These are phyloP conservation scores for Sclerotinia borealis DNA, from an alignment of 2,329 filamentous ascomycete genomes.

Conservation along the genomic window DNA sequence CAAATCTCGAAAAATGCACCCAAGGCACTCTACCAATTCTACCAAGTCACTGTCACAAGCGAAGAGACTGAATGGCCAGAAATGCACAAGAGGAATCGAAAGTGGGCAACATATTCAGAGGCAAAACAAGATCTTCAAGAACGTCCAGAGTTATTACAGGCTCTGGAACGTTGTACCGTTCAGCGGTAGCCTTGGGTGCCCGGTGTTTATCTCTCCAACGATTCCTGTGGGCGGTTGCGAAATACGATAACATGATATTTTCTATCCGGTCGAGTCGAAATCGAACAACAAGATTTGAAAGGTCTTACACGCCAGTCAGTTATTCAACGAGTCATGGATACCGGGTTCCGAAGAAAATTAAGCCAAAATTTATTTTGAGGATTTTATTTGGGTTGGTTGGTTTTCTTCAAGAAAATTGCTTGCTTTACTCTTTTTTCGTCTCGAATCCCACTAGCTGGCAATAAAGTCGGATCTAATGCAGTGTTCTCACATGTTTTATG, in stretches of 20 bases:
- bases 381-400: slow-evolving; percentile 18
- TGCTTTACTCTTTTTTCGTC: slow-evolving; percentile 26
- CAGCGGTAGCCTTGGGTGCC: slow-evolving; percentile 35
- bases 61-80: slow-evolving; percentile 91
- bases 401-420: slow-evolving; percentile 22
- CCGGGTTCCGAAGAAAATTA: slow-evolving; percentile 13
- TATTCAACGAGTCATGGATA: slow-evolving; percentile 13
- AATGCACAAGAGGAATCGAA: slow-evolving; percentile 79
- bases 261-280: not conserved
- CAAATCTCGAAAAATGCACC: slow-evolving; percentile 57
- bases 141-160: slow-evolving; percentile 83
- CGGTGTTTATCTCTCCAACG: slow-evolving; percentile 25
- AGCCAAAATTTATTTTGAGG: slow-evolving; percentile 7
- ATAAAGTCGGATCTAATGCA: slow-evolving; percentile 30
- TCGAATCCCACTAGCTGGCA: slow-evolving; percentile 33
- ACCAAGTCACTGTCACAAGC: slow-evolving; percentile 78
- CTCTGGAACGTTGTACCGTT: slow-evolving; percentile 62
- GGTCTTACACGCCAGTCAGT: slow-evolving; percentile 1
- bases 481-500: slow-evolving; percentile 24
- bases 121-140: slow-evolving; percentile 71
- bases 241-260: not conserved
- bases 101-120: slow-evolving; percentile 82
- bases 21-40: slow-evolving; percentile 69
- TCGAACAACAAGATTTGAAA: not conserved
- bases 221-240: slow-evolving; percentile 19